Evolutionary conservation across 2,329 filamentous ascomycete species (phyloP), one percentile per base, ranked within the genome.

Genomic region (Trichoderma atrobrunneum): DNA sequence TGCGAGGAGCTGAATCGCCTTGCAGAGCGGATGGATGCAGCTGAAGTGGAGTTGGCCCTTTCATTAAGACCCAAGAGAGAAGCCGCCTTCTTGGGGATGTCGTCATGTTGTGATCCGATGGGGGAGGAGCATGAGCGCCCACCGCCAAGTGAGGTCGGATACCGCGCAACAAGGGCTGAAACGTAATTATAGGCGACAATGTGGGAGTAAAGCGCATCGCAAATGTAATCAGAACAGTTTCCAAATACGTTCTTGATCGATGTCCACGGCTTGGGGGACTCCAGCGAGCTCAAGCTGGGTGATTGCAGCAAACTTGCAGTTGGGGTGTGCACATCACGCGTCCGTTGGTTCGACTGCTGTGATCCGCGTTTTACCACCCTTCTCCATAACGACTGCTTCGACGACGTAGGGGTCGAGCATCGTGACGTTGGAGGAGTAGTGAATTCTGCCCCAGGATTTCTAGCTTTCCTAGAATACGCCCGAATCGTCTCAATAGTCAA

Each of bases 181-280:
- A 90, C 81, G 79, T 90, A 90, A 78, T 89, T 90, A 78, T 87
- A 89, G 0, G 86, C 87, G 5, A 90, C 79, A 10, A 90, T 81
- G 75, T 90, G 87, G 0, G 88, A 88, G 75, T 89, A 90, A 7
- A 90, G 78, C 0, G 87, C 86, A 66, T 90, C 87, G 76, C 87
- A 89, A 7, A 89, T 83, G 74, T 87, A 85, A 73, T 88, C 86
- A 2, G 85, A 85, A 26, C 84, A 87, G 3, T 79, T 75, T 0
- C 85, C 84, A 76, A 90, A 89, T 65, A 90, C 84, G 69, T 84
- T 84, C 73, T 84, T 83, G 71, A 90, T 81, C 0, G 84, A 77
- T 5, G 76, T 75, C 85, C 85, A 87, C 2, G 82, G 81, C 21
- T 79, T 79, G 59, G 78, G 75, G 3, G 76, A 51, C 14, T 76